Conservation (phyloP, 192 early-diverging fungal genomes). For the Kickxella alabastrina region DNA sequence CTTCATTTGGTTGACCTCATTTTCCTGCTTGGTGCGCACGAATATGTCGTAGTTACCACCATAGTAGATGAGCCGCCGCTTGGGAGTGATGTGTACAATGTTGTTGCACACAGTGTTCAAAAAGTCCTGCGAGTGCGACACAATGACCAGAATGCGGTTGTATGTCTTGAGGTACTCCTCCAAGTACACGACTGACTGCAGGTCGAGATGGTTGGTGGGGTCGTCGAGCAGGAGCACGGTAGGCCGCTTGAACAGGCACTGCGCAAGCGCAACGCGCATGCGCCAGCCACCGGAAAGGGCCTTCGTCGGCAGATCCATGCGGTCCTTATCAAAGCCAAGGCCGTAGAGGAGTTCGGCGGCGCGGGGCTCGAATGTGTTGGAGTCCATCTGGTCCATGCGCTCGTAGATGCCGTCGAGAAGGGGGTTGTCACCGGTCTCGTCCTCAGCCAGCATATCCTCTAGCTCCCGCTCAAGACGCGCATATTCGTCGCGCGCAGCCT, state of each 20-base stretch:
- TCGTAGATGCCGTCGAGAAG: constrained; percentile 93
- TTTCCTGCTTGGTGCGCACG: constrained; percentile 90
- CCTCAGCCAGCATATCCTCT: constrained; percentile 81
- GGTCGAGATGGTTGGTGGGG: constrained; percentile 89
- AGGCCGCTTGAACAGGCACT: constrained; percentile 91
- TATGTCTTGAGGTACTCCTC: constrained; percentile 76
- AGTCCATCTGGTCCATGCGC: constrained; percentile 91
- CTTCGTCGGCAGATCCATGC: constrained; percentile 91
- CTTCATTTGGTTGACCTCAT: constrained; percentile 99
- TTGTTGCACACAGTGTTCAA: constrained; percentile 93
- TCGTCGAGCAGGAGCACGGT: constrained; percentile 91
- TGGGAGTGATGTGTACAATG: constrained; percentile 89
- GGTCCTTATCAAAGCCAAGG: constrained; percentile 84
- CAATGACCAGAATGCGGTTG: constrained; percentile 80
- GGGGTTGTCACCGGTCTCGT: constrained; percentile 79
- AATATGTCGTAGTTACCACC: constrained; percentile 97
- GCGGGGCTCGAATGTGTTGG: constrained; percentile 89
- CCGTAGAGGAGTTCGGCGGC: constrained; percentile 88
- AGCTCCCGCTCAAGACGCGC: constrained; percentile 87
- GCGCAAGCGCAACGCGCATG: constrained; percentile 96
- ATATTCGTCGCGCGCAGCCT: constrained; percentile 84
- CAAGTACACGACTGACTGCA: constrained; percentile 85
- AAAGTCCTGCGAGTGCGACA: constrained; percentile 96
- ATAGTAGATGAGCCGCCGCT: constrained; percentile 90
- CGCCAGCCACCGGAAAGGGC: constrained; percentile 99